A percentile compares a stretch with the other conserved stretches of the same genome.
Evolutionary conservation across 352 stramenopile species (phyloP).

Genomic region (Phytophthora chlamydospora): DNA sequence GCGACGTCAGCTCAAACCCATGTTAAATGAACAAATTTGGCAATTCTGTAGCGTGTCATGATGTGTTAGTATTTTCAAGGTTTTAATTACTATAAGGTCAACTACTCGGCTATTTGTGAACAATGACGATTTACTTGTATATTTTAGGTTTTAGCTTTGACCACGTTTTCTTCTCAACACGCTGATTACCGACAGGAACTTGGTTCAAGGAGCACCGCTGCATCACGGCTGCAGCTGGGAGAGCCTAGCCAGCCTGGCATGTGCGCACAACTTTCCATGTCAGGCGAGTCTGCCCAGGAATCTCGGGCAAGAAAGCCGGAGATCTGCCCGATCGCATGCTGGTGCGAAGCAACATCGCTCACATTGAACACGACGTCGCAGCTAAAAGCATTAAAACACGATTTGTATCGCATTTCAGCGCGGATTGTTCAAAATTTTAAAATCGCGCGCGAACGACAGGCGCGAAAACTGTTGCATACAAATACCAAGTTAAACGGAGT

Average conservation of each 20-base stretch:
- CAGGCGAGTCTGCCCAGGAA: neutral
- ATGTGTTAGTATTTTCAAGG: too few species aligned
- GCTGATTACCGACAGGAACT: constrained; percentile 23
- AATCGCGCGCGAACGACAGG: constrained; percentile 12
- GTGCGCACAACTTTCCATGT: too few species aligned
- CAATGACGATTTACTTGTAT: too few species aligned
- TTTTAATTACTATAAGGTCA: too few species aligned
- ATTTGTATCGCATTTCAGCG: constrained; percentile 15
- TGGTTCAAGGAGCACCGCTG: constrained; percentile 22
- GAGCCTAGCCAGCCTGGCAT: neutral
- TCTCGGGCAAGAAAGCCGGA: constrained; percentile 13
- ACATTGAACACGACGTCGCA: constrained; percentile 17
- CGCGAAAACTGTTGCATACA: constrained; percentile 2
- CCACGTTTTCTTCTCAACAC: constrained; percentile 25
- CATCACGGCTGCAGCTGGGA: constrained; percentile 6
- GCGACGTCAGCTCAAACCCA: too few species aligned
- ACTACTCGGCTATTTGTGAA: too few species aligned
- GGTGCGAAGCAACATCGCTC: neutral
- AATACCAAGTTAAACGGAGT: constrained; percentile 22
- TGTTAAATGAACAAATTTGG: too few species aligned
- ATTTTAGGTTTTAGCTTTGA: too few species aligned
- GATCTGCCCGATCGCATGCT: constrained; percentile 6
- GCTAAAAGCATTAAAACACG: neutral
- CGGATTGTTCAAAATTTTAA: constrained; percentile 37
- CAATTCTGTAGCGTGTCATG: too few species aligned